Conservation (phyloP, 2,329 filamentous ascomycete species). For the Fusarium secorum region DNA sequence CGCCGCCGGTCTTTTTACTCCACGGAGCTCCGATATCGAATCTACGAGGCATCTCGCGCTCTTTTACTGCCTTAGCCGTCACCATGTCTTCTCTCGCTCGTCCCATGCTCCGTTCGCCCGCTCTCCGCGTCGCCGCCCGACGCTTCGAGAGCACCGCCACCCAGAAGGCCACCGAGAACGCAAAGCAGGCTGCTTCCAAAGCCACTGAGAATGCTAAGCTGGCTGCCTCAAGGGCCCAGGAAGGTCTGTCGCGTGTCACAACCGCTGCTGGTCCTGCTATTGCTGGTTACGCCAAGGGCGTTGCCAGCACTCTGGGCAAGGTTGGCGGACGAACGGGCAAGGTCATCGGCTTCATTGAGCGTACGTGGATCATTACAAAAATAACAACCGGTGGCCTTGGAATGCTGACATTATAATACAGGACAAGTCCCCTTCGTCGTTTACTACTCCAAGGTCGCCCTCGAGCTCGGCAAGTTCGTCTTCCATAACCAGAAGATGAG, state of each 20-base stretch:
- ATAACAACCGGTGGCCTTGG: not conserved
- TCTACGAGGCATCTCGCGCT: conserved; percentile 35
- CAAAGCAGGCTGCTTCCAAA: conserved; percentile 50
- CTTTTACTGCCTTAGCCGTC: conserved; percentile 41
- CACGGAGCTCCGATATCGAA: conserved; percentile 42
- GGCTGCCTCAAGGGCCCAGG: conserved; percentile 70
- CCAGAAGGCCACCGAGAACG: conserved; percentile 55
- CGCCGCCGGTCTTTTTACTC: conserved; percentile 37
- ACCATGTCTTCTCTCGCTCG: conserved; percentile 50
- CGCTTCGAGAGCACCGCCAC: conserved; percentile 69
- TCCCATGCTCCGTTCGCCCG: conserved; percentile 56
- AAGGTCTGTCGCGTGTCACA: conserved; percentile 83
- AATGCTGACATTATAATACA: conserved; percentile 50
- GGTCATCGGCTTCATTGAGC: conserved; percentile 81
- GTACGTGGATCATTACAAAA: conserved; percentile 63
- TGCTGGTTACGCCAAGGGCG: conserved; percentile 71
- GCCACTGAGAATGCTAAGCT: conserved; percentile 45
- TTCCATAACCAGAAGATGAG: conserved; percentile 89
- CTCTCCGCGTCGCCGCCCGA: conserved; percentile 57
- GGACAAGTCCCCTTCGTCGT: conserved; percentile 84
- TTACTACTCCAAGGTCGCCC: conserved; percentile 90
- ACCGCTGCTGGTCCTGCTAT: conserved; percentile 82
- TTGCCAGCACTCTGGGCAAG: conserved; percentile 72
- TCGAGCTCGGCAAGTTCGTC: conserved; percentile 88
- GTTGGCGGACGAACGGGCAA: conserved; percentile 85